Percentiles rank a stretch among this genome's conserved stretches.
These are phyloP conservation scores for Gilbertella persicaria DNA, from an alignment of 371 early-diverging fungal genomes.

Conservation along the genomic window DNA sequence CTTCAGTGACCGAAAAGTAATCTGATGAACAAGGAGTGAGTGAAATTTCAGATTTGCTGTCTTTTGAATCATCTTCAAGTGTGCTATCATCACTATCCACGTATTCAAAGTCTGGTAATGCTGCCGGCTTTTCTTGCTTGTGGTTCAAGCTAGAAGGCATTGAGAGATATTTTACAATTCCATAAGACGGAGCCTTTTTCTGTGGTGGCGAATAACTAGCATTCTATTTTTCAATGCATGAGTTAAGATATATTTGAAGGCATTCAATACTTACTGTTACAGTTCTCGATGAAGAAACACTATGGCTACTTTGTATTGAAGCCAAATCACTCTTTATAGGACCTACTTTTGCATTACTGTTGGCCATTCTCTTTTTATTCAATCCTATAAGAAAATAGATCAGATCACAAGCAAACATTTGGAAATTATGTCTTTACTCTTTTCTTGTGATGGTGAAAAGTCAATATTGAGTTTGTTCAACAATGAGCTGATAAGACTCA, in stretches of 20 bases:
- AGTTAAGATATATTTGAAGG: not conserved
- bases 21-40: not conserved
- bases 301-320: not conserved
- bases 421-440: no score
- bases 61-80: not conserved
- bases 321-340: not conserved
- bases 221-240: not conserved
- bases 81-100: slow-evolving; percentile 8
- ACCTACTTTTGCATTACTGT: not conserved
- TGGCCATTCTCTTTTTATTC: not conserved
- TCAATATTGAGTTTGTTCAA: not conserved
- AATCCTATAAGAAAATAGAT: not conserved
- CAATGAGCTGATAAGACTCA: not conserved
- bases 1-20: not conserved
- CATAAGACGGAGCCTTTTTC: not conserved
- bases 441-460: not conserved
- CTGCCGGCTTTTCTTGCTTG: not conserved
- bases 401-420: no score
- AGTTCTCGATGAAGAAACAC: not conserved
- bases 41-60: not conserved
- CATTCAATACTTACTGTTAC: not conserved
- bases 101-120: not conserved
- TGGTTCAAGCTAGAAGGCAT: not conserved
- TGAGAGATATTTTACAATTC: slow-evolving; percentile 1
- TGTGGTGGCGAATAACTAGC: not conserved